phyloP scores from a whole-genome alignment of 2,329 filamentous ascomycete genomes.

The Rhinocladiella similis region DNA sequence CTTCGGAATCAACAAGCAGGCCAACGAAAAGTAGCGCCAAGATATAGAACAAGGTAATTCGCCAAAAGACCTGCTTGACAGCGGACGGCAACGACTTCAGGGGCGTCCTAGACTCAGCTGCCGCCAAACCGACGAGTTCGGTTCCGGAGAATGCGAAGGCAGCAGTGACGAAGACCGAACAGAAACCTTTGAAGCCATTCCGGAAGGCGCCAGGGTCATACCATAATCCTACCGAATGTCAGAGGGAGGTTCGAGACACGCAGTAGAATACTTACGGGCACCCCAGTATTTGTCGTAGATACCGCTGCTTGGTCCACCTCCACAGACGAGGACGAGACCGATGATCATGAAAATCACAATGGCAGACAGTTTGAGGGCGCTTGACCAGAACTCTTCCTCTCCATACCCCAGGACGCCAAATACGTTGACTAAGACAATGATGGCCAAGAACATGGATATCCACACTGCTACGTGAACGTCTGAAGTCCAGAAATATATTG shows the following conservation, averaged over 20 bases:
- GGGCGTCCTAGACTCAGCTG: constrained; percentile 54
- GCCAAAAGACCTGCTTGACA: constrained; percentile 54
- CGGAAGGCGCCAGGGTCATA: constrained; percentile 48
- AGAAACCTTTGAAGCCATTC: constrained; percentile 54
- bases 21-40: constrained; percentile 48
- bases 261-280: constrained; percentile 8
- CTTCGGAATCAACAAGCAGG: constrained; percentile 43
- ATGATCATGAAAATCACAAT: constrained; percentile 43
- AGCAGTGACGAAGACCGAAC: constrained; percentile 56
- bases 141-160: constrained; percentile 58
- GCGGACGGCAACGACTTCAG: constrained; percentile 49
- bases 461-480: constrained; percentile 39
- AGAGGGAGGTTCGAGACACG: too few relatives aligned
- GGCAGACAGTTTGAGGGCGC: constrained; percentile 75
- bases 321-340: constrained; percentile 24
- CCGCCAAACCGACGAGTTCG: constrained; percentile 54
- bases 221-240: constrained; percentile 53
- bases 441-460: constrained; percentile 71
- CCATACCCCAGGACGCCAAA: constrained; percentile 82
- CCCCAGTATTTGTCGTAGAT: constrained; percentile 33
- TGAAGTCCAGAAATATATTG: constrained; percentile 68
- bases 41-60: constrained; percentile 52
- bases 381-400: constrained; percentile 79
- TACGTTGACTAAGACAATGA: constrained; percentile 74
- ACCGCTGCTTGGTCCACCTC: constrained; percentile 42